phyloP scores from a whole-genome alignment of 2,329 filamentous ascomycete species.

The Lasiodiplodia gonubiensis region DNA sequence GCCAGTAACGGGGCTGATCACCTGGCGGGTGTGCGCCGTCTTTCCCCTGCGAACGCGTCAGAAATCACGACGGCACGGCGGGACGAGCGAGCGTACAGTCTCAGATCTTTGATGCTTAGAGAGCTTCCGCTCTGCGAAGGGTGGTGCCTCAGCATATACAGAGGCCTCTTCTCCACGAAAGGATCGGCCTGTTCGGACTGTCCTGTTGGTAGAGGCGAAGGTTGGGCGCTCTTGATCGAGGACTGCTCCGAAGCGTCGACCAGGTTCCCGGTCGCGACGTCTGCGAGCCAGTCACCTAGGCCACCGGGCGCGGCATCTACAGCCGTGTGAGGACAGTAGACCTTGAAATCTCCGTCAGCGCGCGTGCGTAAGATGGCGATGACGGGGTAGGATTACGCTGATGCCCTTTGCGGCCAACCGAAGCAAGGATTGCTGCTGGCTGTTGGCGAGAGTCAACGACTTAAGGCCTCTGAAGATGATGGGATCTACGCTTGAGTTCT shows the following conservation, averaged over 20 bases:
- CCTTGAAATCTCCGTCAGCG: constrained; percentile 35
- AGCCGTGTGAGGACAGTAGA: constrained; percentile 95
- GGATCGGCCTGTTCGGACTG: constrained; percentile 31
- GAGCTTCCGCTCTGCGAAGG: constrained; percentile 48
- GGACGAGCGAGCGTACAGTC: constrained; percentile 22
- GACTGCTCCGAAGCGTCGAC: constrained; percentile 35
- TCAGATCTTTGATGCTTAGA: constrained; percentile 11
- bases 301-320: constrained; percentile 85
- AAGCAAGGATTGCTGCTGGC: constrained; percentile 85
- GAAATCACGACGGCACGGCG: neutral
- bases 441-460: constrained; percentile 79
- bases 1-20: constrained; percentile 57
- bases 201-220: constrained; percentile 3
- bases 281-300: constrained; percentile 92
- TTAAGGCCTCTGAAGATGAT: constrained; percentile 96
- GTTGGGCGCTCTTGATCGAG: constrained; percentile 7
- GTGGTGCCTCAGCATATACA: constrained; percentile 54
- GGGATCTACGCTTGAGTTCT: constrained; percentile 67
- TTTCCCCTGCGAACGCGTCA: constrained; percentile 11
- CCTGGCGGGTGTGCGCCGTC: constrained; percentile 55
- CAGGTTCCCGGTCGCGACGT: constrained; percentile 72
- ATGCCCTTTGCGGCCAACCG: constrained; percentile 84
- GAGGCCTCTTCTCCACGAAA: constrained; percentile 32
- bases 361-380: neutral
- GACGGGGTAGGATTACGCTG: constrained; percentile 57